Conservation (phyloP, 2,329 filamentous ascomycete genomes). For the Cryphonectria japonica region DNA sequence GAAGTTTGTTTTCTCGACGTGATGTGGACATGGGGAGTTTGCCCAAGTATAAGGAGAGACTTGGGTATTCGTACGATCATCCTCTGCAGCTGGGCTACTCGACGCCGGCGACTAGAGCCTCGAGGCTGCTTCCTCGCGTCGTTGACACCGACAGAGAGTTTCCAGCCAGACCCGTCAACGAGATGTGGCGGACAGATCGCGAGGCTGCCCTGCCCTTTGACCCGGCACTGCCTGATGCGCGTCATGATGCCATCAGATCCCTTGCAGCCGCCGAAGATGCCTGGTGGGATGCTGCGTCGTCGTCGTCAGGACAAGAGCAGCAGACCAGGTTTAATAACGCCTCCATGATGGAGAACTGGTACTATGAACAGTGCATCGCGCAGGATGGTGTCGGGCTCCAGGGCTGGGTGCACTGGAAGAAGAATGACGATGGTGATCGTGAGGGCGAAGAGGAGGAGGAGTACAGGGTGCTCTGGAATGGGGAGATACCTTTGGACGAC, state of each 20-base stretch:
- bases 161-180: constrained; percentile 34
- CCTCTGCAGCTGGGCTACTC: constrained; percentile 40
- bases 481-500: constrained; percentile 12
- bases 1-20: constrained; percentile 35
- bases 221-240: background rate
- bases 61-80: constrained; percentile 29
- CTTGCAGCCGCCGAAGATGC: constrained; percentile 32
- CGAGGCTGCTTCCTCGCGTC: background rate
- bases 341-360: constrained; percentile 40
- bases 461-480: constrained; percentile 9
- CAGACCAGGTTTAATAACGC: constrained; percentile 36
- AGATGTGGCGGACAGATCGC: constrained; percentile 37
- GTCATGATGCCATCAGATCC: background rate
- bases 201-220: constrained; percentile 5
- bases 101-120: background rate
- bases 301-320: background rate
- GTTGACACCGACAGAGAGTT: background rate
- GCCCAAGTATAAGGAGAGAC: constrained; percentile 37
- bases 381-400: constrained; percentile 9
- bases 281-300: constrained; percentile 20
- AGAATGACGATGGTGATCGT: constrained; percentile 24
- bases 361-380: constrained; percentile 41
- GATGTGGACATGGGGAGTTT: constrained; percentile 32
- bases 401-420: constrained; percentile 30
- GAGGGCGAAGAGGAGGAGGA: constrained; percentile 25